Evolutionary conservation across 495 filamentous ascomycete species (phyloP).

Genomic region (Glarea lozoyensis): DNA sequence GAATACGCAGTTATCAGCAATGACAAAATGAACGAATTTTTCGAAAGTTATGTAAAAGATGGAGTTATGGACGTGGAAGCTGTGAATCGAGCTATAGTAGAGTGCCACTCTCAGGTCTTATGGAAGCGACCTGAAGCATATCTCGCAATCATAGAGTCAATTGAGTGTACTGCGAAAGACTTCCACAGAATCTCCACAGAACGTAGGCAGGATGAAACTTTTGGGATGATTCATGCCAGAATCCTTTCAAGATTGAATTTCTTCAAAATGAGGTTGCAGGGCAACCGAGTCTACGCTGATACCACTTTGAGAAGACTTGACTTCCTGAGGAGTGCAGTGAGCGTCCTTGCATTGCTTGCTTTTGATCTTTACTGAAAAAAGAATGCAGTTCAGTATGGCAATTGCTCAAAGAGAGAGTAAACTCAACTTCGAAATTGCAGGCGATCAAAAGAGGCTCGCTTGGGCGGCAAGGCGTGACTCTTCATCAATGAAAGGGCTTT

Average conservation of each 20-base stretch:
- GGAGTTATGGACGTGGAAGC: constrained; percentile 36
- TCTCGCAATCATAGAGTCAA: constrained; percentile 35
- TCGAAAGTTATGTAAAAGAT: constrained; percentile 29
- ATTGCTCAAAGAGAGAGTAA: constrained; percentile 44
- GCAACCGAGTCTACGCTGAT: constrained; percentile 40
- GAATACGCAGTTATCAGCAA: constrained; percentile 36
- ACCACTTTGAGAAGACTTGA: constrained; percentile 38
- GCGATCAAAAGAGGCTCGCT: constrained; percentile 40
- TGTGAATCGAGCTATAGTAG: constrained; percentile 42
- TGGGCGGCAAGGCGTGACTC: constrained; percentile 44
- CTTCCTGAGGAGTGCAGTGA: constrained; percentile 38
- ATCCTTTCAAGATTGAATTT: constrained; percentile 22
- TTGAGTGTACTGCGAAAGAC: constrained; percentile 4
- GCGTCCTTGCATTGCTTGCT: constrained; percentile 7
- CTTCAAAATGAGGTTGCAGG: constrained; percentile 38
- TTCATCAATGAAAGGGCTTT: constrained; percentile 41
- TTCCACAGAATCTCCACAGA: background rate
- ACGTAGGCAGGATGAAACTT: background rate
- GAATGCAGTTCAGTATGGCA: constrained; percentile 33
- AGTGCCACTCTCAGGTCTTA: constrained; percentile 42
- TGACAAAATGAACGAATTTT: constrained; percentile 32
- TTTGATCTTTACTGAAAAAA: background rate
- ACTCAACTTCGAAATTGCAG: constrained; percentile 43
- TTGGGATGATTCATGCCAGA: background rate
- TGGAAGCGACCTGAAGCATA: constrained; percentile 46